Evolutionary conservation across 139 green algal genomes (phyloP).

Genomic region (Ettlia oleoabundans): DNA sequence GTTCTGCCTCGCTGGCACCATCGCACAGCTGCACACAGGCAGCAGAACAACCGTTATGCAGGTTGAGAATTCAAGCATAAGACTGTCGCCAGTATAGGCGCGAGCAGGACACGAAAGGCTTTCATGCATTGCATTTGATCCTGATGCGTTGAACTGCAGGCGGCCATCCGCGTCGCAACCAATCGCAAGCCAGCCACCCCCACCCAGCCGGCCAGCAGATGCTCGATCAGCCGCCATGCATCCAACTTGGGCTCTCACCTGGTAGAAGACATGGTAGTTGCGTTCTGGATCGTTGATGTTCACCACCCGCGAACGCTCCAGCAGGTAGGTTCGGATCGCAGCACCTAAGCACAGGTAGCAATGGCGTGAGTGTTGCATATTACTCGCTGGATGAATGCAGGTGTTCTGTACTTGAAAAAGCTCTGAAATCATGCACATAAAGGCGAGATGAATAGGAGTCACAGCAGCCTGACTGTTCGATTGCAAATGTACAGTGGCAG

Average conservation of each 20-base stretch:
- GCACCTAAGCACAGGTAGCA: conserved; percentile 56
- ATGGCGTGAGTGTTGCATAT: background rate
- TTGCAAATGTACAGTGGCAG: too few species aligned
- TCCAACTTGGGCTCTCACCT: conserved; percentile 58
- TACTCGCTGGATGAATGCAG: background rate
- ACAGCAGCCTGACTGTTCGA: too few species aligned
- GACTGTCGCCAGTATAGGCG: too few species aligned
- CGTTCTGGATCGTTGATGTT: conserved; percentile 94
- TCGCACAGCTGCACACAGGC: conserved; percentile 84
- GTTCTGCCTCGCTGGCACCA: conserved; percentile 81
- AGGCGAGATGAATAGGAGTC: too few species aligned
- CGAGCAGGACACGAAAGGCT: background rate
- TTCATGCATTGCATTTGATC: background rate
- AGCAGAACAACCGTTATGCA: too few species aligned
- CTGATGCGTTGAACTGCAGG: background rate
- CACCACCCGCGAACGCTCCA: conserved; percentile 96
- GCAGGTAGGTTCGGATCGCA: conserved; percentile 95
- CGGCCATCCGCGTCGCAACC: too few species aligned
- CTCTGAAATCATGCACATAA: too few species aligned
- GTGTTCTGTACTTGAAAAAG: too few species aligned
- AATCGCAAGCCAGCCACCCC: background rate
- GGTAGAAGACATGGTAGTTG: conserved; percentile 99
- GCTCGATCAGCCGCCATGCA: too few species aligned
- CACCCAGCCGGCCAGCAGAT: background rate
- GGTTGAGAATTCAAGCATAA: too few species aligned